Conservation (phyloP, 2,329 filamentous ascomycete genomes). For the Parasarocladium wereldwijsianum region DNA sequence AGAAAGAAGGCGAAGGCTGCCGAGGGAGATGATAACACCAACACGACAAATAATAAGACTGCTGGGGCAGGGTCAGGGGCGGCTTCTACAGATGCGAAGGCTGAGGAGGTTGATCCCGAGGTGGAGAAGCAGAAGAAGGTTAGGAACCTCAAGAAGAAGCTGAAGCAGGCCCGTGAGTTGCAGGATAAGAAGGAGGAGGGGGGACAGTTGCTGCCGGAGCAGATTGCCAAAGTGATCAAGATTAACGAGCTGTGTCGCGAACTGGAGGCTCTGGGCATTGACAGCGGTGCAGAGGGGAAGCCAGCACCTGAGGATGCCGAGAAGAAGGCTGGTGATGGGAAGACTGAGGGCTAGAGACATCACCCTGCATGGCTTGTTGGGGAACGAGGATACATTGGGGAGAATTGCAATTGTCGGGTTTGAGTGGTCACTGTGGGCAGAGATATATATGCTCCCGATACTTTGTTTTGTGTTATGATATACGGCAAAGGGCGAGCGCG, state of each 20-base stretch:
- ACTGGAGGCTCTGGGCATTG: constrained; percentile 71
- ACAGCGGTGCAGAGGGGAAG: too few species aligned
- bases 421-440: too few species aligned
- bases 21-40: constrained; percentile 20
- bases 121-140: constrained; percentile 85
- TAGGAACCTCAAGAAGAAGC: constrained; percentile 81
- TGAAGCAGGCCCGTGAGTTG: constrained; percentile 83
- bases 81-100: constrained; percentile 10
- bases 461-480: too few species aligned
- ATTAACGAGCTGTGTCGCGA: constrained; percentile 89
- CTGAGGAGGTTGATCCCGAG: constrained; percentile 46
- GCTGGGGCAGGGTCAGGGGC: too few species aligned
- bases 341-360: constrained; percentile 3
- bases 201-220: constrained; percentile 72
- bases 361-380: too few species aligned
- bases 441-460: too few species aligned
- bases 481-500: too few species aligned
- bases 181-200: constrained; percentile 84
- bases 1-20: constrained; percentile 38
- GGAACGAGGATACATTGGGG: too few species aligned
- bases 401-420: too few species aligned
- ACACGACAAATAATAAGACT: constrained; percentile 34
- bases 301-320: too few species aligned
- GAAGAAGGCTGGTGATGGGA: constrained; percentile 17
- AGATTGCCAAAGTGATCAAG: constrained; percentile 94